Conservation (phyloP, 176 grass and related monocot species). For the Coix lacrymajobi region DNA sequence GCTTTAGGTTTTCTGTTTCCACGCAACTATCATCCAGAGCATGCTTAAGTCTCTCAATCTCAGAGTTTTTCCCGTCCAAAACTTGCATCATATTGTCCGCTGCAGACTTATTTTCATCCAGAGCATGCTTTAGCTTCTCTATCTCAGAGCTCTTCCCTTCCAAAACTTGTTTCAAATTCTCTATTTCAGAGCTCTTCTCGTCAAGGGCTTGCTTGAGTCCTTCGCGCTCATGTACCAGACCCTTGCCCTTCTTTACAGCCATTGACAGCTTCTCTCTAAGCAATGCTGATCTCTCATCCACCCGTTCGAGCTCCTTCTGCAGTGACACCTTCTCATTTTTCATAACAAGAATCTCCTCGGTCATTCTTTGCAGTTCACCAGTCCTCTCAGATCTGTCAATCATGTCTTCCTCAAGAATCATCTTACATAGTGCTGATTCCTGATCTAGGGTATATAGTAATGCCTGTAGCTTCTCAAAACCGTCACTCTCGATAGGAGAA, state of each 20-base stretch:
- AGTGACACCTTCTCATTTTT: conserved; percentile 76
- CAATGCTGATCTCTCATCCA: conserved; percentile 83
- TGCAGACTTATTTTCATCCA: conserved; percentile 52
- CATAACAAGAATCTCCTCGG: conserved; percentile 46
- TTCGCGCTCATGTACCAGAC: conserved; percentile 91
- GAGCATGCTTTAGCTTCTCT: conserved; percentile 37
- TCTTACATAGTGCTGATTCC: conserved; percentile 65
- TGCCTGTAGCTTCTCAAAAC: conserved; percentile 57
- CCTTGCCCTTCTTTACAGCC: conserved; percentile 98
- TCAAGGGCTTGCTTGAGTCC: conserved; percentile 62
- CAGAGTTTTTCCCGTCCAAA: conserved; percentile 16
- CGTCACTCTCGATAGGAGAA: conserved; percentile 35
- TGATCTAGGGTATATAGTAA: conserved; percentile 62
- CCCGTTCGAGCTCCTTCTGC: conserved; percentile 68
- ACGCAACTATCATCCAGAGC: conserved; percentile 32
- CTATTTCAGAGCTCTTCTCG: conserved; percentile 53
- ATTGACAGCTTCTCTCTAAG: conserved; percentile 95
- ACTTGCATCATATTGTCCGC: conserved; percentile 31
- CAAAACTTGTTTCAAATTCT: conserved; percentile 45
- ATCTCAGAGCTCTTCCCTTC: conserved; percentile 58
- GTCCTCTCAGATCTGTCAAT: conserved; percentile 45
- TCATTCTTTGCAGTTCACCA: conserved; percentile 43
- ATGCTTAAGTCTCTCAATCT: conserved; percentile 40
- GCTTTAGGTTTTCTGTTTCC: conserved; percentile 51
- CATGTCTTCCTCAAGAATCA: conserved; percentile 77